Percentiles rank a stretch among this genome's conserved stretches.
Evolutionary conservation across 495 filamentous ascomycete species (phyloP).

Genomic region (Penicillium samsonianum): DNA sequence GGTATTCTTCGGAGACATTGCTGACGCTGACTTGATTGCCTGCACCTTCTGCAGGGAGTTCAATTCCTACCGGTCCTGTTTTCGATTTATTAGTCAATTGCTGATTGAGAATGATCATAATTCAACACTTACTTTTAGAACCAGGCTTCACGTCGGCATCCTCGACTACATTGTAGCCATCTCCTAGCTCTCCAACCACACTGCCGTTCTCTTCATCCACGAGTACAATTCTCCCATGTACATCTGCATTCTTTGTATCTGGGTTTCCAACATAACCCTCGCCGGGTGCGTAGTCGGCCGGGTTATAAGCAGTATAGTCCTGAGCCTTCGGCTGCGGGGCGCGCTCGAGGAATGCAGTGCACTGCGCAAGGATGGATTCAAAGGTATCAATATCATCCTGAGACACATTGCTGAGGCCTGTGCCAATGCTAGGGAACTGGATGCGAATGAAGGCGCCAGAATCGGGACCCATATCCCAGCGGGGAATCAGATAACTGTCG

Average conservation of each 20-base stretch:
- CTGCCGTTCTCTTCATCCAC: constrained; percentile 94
- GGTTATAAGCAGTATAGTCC: constrained; percentile 66
- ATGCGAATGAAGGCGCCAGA: constrained; percentile 87
- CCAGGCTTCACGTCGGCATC: constrained; percentile 71
- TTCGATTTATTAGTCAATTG: constrained; percentile 17
- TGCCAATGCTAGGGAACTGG: constrained; percentile 76
- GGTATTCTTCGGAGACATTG: constrained; percentile 76
- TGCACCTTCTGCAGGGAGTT: constrained; percentile 72
- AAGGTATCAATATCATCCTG: constrained; percentile 96
- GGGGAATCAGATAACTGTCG: constrained; percentile 83
- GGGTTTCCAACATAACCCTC: constrained; percentile 64
- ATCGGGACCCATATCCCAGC: constrained; percentile 87
- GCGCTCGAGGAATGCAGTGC: constrained; percentile 87
- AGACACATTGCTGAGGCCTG: constrained; percentile 59
- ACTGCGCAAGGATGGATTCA: constrained; percentile 93
- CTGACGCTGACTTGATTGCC: constrained; percentile 69
- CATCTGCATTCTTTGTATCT: constrained; percentile 41
- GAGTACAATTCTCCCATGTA: constrained; percentile 81
- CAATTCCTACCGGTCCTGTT: constrained; percentile 86
- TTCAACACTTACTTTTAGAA: constrained; percentile 70
- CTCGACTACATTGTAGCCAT: constrained; percentile 80
- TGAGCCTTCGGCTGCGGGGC: constrained; percentile 60
- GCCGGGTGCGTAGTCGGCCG: constrained; percentile 73
- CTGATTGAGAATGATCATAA: constrained; percentile 2
- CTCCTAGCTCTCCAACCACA: constrained; percentile 86